Percentiles rank a stretch among this genome's conserved stretches.
phyloP scores from a whole-genome alignment of 1,284 basidiomycete genomes.

The Tremellales sp. region DNA sequence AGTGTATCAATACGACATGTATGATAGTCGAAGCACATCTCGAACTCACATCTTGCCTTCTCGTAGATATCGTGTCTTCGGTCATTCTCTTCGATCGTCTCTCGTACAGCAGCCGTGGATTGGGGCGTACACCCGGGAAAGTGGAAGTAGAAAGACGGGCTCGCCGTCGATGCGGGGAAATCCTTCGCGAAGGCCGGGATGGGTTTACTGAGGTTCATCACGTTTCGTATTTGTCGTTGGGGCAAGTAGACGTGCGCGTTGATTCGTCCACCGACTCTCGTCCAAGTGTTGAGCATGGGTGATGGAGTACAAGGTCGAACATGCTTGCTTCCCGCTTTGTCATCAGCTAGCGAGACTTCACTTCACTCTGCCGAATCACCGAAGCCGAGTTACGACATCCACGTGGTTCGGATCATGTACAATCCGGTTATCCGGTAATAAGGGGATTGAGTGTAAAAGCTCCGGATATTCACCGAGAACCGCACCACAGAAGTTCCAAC shows the following conservation, averaged over 20 bases:
- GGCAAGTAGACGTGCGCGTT: too few species aligned
- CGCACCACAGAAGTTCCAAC: too few species aligned
- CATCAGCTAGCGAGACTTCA: too few species aligned
- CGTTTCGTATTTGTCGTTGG: too few species aligned
- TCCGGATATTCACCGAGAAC: background rate
- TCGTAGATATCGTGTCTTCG: constrained; percentile 59
- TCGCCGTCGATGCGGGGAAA: constrained; percentile 33
- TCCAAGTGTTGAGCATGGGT: too few species aligned
- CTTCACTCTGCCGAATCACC: too few species aligned
- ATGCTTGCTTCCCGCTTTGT: too few species aligned
- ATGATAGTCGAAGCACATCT: background rate
- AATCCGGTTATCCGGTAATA: background rate
- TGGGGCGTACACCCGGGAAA: constrained; percentile 55
- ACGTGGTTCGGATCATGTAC: too few species aligned
- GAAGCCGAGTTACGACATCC: too few species aligned
- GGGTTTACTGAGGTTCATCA: background rate
- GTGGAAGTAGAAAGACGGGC: constrained; percentile 23
- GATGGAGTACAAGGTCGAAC: too few species aligned
- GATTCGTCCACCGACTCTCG: too few species aligned
- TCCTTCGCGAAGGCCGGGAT: constrained; percentile 8
- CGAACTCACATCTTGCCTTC: constrained; percentile 26
- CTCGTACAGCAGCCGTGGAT: constrained; percentile 52
- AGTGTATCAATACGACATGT: background rate
- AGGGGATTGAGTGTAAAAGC: background rate
- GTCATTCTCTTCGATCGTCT: constrained; percentile 57